Base-by-base conservation (phyloP, 1,139 yeast species). In the Zygotorulaspora mrakii region DNA sequence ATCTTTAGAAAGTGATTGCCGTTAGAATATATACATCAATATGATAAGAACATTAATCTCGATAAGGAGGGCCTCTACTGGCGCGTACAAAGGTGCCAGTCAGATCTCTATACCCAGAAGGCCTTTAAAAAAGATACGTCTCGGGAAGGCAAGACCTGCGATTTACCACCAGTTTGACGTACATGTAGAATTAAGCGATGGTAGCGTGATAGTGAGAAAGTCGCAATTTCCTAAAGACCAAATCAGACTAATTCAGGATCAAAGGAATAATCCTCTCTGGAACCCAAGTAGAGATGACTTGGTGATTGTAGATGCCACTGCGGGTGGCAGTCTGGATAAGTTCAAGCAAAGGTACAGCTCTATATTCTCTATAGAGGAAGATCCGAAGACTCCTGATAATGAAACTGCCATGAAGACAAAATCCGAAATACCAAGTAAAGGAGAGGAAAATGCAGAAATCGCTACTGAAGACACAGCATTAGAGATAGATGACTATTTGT, bases 161-260 rank as follows among this genome's bases (percentile, higher is more conserved):
- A 83, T 89, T 32, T 89, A 86, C 66, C 77, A 89, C 67, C 87
- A 86, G 60, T 91, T 91, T 60, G 89, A 89, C 49, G 84, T 94
- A 28, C 67, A 74, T 33, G 89, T 91, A 9, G 95, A 89, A 64
- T 73, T 89, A 43, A 82, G 94, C 53, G 97, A 91, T 61, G 98
- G 98, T 2, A 83, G 96, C 21, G 95, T 94, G 1, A 71, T 87
- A 26, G 71, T 70, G 26, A 76, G 98, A 65, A 74, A 86, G 56
- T 80, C 96, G 0, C 95, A 85, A 52, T 88, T 79, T 43, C 97
- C 98, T 5, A 83, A 87, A 57, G 82, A 76, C 42, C 96, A 91
- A 60, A 72, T 86, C 59, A 73, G 94, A 64, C 78, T 87, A 77
- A 77, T 91, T 54, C 77, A 79, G 39, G 98, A 91, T 65, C 95